Evolutionary conservation across 2,329 filamentous ascomycete genomes (phyloP).

Genomic region (Fusarium nematophilum): DNA sequence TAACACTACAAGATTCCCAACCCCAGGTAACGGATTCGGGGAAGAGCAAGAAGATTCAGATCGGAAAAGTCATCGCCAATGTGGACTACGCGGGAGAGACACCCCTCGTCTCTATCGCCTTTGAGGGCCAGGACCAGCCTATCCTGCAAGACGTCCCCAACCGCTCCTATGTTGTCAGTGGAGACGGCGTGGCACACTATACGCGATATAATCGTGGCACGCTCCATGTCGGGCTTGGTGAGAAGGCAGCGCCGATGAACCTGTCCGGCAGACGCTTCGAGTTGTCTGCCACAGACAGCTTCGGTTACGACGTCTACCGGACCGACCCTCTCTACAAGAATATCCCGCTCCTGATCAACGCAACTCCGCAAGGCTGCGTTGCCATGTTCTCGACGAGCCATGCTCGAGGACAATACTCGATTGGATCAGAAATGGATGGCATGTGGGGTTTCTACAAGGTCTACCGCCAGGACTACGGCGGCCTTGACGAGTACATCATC

Average conservation of each 20-base stretch:
- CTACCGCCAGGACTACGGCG: conserved; percentile 77
- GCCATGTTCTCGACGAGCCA: conserved; percentile 77
- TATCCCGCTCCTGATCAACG: conserved; percentile 78
- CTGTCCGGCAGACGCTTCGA: conserved; percentile 74
- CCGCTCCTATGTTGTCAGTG: conserved; percentile 74
- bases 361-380: conserved; percentile 71
- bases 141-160: conserved; percentile 72
- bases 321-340: conserved; percentile 82
- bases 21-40: conserved; percentile 46
- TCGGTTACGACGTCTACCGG: conserved; percentile 77
- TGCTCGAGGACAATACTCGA: conserved; percentile 70
- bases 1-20: conserved; percentile 46
- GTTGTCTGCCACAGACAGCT: conserved; percentile 76
- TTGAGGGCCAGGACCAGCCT: conserved; percentile 58
- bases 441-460: conserved; percentile 82
- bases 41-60: conserved; percentile 55
- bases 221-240: conserved; percentile 76
- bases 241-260: conserved; percentile 80
- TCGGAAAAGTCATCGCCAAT: conserved; percentile 62
- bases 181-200: conserved; percentile 72
- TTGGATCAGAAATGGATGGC: conserved; percentile 80
- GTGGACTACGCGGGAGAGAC: conserved; percentile 67
- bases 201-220: conserved; percentile 70
- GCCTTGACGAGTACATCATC: conserved; percentile 77
- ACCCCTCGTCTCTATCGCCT: conserved; percentile 67